phyloP scores from a whole-genome alignment of 2,329 filamentous ascomycete genomes.

The Fusarium protoensiforme region DNA sequence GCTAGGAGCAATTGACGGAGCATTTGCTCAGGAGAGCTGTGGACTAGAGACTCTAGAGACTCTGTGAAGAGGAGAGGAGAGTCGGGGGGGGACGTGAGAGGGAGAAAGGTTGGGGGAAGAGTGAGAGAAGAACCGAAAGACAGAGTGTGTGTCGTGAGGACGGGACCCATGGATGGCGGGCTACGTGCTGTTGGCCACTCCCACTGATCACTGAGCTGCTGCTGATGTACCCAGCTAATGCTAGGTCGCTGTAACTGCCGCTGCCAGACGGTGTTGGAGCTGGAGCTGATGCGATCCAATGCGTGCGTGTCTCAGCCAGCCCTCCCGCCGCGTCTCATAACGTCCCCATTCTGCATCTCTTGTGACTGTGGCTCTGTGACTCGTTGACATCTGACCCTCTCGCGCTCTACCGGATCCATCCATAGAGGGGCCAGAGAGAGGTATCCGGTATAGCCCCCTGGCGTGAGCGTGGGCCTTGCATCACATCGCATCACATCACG shows the following conservation, averaged over 20 bases:
- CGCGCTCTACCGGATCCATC: conserved; percentile 16
- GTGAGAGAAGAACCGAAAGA: conserved; percentile 14
- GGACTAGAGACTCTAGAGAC: conserved; percentile 24
- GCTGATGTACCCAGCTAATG: conserved; percentile 9
- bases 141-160: conserved; percentile 29
- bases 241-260: conserved; percentile 5
- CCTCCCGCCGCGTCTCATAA: conserved; percentile 25
- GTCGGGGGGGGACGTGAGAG: conserved; percentile 12
- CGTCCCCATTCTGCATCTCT: conserved; percentile 28
- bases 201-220: background rate
- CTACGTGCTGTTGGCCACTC: conserved; percentile 6
- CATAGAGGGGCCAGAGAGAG: conserved; percentile 7
- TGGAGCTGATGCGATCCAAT: conserved; percentile 8
- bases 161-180: conserved; percentile 5
- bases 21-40: conserved; percentile 22
- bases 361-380: conserved; percentile 39
- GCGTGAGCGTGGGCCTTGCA: conserved; percentile 20
- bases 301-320: conserved; percentile 29
- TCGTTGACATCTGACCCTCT: conserved; percentile 37
- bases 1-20: conserved; percentile 23
- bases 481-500: conserved; percentile 31
- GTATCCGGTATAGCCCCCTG: conserved; percentile 17
- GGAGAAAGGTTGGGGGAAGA: conserved; percentile 8
- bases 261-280: conserved; percentile 11
- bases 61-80: conserved; percentile 18